These are phyloP conservation scores for Carex littledalei DNA, from an alignment of 176 grass and related monocot genomes.

Conservation along the genomic window DNA sequence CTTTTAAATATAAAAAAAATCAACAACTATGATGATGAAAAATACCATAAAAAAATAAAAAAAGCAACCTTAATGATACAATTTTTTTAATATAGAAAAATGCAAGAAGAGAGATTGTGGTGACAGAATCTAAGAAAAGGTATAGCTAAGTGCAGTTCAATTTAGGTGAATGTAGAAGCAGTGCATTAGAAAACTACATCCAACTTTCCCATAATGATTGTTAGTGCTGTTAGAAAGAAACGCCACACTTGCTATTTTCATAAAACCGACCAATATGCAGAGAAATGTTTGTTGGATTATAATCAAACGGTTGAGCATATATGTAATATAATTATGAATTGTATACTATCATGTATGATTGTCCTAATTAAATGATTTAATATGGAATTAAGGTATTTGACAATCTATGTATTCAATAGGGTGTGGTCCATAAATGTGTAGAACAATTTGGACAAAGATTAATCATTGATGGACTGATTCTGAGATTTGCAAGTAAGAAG, in stretches of 20 bases:
- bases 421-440: too few species aligned
- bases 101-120: conserved; percentile 12
- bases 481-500: too few species aligned
- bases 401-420: too few species aligned
- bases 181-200: conserved; percentile 9
- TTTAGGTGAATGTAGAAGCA: conserved; percentile 1
- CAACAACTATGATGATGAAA: background rate
- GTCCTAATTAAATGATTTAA: too few species aligned
- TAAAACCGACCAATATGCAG: background rate
- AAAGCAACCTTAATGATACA: too few species aligned
- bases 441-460: too few species aligned
- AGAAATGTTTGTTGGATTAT: background rate
- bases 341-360: too few species aligned
- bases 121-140: conserved; percentile 7
- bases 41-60: too few species aligned
- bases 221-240: background rate
- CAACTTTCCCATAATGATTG: background rate
- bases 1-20: background rate
- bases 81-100: background rate
- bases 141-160: background rate
- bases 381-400: too few species aligned
- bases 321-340: too few species aligned
- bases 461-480: too few species aligned
- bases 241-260: background rate
- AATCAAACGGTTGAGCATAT: too few species aligned